Conservation (phyloP, 805 yeast genomes). For the Wickerhamomyces silvicola region DNA sequence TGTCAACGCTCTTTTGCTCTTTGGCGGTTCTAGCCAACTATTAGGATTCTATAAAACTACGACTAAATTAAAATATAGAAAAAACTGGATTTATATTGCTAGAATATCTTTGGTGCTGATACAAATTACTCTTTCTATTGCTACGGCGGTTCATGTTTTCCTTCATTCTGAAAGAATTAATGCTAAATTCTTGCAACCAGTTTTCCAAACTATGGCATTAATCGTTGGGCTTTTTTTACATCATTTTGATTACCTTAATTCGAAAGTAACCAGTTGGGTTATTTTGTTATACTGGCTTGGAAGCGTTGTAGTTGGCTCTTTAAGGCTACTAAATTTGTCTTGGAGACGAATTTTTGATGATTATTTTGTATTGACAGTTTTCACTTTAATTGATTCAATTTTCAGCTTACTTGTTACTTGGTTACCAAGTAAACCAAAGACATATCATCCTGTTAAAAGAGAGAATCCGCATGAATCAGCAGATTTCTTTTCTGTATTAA, state of each 20-base stretch:
- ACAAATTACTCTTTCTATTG: constrained; percentile 25
- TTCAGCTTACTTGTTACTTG: constrained; percentile 30
- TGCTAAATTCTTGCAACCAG: constrained; percentile 30
- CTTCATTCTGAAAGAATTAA: constrained; percentile 14
- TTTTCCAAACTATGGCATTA: constrained; percentile 35
- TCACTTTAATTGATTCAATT: constrained; percentile 26
- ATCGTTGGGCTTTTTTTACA: constrained; percentile 51
- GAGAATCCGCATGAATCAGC: constrained; percentile 35
- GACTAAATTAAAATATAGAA: constrained; percentile 28
- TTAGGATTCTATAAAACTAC: constrained; percentile 14
- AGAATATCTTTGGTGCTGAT: constrained; percentile 28
- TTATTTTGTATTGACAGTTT: constrained; percentile 25
- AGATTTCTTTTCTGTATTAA: constrained; percentile 67
- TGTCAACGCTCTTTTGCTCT: constrained; percentile 36
- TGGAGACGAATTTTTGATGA: constrained; percentile 26
- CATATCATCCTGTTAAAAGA: constrained; percentile 32
- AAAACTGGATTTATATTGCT: constrained; percentile 29
- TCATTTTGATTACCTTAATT: constrained; percentile 64
- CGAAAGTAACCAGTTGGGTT: constrained; percentile 58
- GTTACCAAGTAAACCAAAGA: constrained; percentile 31
- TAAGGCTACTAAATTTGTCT: constrained; percentile 35
- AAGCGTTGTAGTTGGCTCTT: constrained; percentile 38
- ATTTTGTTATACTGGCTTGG: constrained; percentile 74
- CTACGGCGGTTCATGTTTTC: constrained; percentile 15
- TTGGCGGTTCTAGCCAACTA: constrained; percentile 36